Conservation (phyloP, 2,329 filamentous ascomycete species). For the Penicillium sp. region DNA sequence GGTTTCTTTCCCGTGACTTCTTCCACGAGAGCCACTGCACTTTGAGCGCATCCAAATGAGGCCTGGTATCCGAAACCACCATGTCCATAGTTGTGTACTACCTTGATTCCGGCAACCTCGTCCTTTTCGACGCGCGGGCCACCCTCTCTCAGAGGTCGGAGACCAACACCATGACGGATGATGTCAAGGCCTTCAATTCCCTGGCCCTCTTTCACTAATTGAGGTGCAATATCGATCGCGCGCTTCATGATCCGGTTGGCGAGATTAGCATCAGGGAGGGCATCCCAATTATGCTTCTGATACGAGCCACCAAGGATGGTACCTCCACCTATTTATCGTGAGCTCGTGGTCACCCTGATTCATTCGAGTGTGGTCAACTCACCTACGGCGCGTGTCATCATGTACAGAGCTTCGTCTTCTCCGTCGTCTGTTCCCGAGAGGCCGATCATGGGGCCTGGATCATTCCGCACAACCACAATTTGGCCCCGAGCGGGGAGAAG, state of each 20-base stretch:
- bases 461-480: constrained; percentile 75
- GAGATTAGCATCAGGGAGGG: constrained; percentile 70
- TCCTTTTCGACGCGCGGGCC: constrained; percentile 74
- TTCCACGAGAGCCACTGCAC: constrained; percentile 60
- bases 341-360: not conserved
- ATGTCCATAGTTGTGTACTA: constrained; percentile 43
- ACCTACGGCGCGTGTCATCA: constrained; percentile 67
- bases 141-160: constrained; percentile 67
- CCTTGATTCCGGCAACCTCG: constrained; percentile 53
- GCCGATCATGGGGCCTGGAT: constrained; percentile 62
- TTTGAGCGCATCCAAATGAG: constrained; percentile 64
- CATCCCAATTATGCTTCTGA: constrained; percentile 72
- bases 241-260: constrained; percentile 79
- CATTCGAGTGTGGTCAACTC: not conserved
- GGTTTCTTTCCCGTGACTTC: constrained; percentile 38
- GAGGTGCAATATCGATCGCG: constrained; percentile 31
- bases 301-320: constrained; percentile 84
- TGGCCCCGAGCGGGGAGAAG: constrained; percentile 77
- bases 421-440: constrained; percentile 69
- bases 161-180: constrained; percentile 73
- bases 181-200: constrained; percentile 69
- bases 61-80: constrained; percentile 58
- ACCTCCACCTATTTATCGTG: constrained; percentile 55
- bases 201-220: constrained; percentile 47
- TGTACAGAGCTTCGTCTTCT: constrained; percentile 65